Evolutionary conservation across 352 stramenopile genomes (phyloP).

Genomic region (Globisporangium acanthophoron): DNA sequence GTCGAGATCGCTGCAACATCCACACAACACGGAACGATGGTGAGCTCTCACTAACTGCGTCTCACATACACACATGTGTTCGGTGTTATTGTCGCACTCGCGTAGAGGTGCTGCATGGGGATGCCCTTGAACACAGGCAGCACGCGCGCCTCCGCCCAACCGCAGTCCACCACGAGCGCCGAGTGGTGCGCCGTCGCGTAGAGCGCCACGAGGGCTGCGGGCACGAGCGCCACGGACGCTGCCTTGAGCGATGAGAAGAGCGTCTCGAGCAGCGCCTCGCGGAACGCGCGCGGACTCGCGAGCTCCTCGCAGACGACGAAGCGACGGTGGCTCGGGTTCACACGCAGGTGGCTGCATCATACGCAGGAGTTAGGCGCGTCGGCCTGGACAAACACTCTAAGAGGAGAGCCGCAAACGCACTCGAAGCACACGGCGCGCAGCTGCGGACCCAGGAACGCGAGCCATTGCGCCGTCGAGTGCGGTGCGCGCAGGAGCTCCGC

Average conservation of each 20-base stretch:
- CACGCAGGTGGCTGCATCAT: slow-evolving; percentile 41
- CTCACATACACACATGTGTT: not conserved
- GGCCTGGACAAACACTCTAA: not conserved
- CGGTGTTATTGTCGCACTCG: slow-evolving; percentile 25
- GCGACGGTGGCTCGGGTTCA: slow-evolving; percentile 66
- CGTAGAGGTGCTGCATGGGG: slow-evolving; percentile 62
- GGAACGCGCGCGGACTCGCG: slow-evolving; percentile 47
- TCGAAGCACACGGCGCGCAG: slow-evolving; percentile 66
- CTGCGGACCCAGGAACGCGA: slow-evolving; percentile 43
- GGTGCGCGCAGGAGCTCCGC: slow-evolving; percentile 43
- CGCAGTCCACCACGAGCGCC: slow-evolving; percentile 74
- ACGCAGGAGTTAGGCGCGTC: not conserved
- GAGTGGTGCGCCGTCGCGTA: slow-evolving; percentile 75
- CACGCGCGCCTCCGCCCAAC: slow-evolving; percentile 65
- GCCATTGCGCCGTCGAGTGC: slow-evolving; percentile 29
- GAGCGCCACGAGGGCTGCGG: slow-evolving; percentile 51
- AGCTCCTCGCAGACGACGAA: slow-evolving; percentile 82
- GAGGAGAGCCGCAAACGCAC: slow-evolving; percentile 25
- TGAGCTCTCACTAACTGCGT: not conserved
- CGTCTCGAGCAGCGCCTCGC: slow-evolving; percentile 55
- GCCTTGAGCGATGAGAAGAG: slow-evolving; percentile 65
- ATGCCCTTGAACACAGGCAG: slow-evolving; percentile 83
- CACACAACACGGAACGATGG: not conserved
- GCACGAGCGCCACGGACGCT: slow-evolving; percentile 60
- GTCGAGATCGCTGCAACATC: slow-evolving; percentile 28